Evolutionary conservation across 176 grass and related monocot species (phyloP).

Genomic region (Alloteropsis semialata): DNA sequence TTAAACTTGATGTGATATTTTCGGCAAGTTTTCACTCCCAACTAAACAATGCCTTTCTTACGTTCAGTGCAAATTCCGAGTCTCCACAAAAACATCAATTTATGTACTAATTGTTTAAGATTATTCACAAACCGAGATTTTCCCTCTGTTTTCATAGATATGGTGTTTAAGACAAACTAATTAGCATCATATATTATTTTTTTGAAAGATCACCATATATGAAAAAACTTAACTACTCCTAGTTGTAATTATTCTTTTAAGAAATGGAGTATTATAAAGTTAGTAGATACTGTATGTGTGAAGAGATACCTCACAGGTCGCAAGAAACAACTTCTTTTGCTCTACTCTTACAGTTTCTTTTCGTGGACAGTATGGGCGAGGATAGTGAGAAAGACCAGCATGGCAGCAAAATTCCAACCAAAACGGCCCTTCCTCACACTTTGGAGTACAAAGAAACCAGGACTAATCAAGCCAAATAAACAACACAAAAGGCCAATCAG

Average conservation of each 20-base stretch:
- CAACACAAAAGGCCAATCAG: constrained; percentile 24
- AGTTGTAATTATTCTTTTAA: too few relatives aligned
- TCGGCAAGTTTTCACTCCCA: too few relatives aligned
- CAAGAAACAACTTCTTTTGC: not conserved
- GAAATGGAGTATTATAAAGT: too few relatives aligned
- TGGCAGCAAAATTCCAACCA: constrained; percentile 40
- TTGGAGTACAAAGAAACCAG: constrained; percentile 11
- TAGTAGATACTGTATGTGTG: not conserved
- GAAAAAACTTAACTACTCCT: too few relatives aligned
- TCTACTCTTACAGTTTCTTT: not conserved
- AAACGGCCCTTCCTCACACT: constrained; percentile 27
- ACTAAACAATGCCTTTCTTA: too few relatives aligned
- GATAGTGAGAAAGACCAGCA: constrained; percentile 9
- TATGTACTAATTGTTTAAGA: too few relatives aligned
- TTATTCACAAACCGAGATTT: too few relatives aligned
- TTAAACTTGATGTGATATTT: too few relatives aligned
- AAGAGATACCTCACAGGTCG: not conserved
- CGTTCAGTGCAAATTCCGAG: not conserved
- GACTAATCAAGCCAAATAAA: not conserved
- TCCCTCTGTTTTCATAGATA: too few relatives aligned
- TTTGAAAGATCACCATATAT: too few relatives aligned
- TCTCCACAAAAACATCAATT: not conserved
- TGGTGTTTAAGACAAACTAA: too few relatives aligned
- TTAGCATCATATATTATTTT: too few relatives aligned
- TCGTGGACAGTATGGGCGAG: not conserved